Evolutionary conservation across 305 asterid genomes (phyloP).

Genomic region (Fraxinus platypoda): DNA sequence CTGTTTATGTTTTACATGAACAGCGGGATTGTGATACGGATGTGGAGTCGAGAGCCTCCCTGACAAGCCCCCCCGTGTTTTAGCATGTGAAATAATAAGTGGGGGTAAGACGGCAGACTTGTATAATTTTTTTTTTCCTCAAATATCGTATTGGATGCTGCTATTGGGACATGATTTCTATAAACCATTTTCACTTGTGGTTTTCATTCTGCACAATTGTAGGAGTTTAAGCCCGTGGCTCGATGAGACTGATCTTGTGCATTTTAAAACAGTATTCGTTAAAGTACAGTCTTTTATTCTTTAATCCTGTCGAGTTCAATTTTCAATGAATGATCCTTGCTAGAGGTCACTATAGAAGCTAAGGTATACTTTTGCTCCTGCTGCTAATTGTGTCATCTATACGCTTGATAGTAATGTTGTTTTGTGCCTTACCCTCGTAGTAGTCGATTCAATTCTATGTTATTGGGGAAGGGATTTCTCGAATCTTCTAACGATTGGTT

Average conservation of each 20-base stretch:
- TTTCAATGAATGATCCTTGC: neutral
- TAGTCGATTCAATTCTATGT: neutral
- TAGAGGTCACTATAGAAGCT: neutral
- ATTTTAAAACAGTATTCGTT: no score
- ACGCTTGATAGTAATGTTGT: neutral
- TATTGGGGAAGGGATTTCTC: neutral
- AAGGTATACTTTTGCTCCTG: neutral
- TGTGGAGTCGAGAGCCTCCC: conserved; percentile 41
- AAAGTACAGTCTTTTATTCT: neutral
- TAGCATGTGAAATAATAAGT: conserved; percentile 44
- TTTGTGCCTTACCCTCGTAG: neutral
- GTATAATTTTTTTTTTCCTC: conserved; percentile 47
- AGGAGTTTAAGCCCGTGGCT: neutral
- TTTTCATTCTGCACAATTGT: neutral
- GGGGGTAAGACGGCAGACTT: conserved; percentile 37
- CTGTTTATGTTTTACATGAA: conserved; percentile 31
- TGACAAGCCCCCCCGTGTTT: conserved; percentile 37
- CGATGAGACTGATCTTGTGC: neutral
- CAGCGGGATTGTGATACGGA: conserved; percentile 38
- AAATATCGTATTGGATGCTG: conserved; percentile 29
- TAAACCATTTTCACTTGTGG: neutral
- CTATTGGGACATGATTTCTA: neutral
- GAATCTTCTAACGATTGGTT: neutral
- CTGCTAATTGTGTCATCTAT: neutral
- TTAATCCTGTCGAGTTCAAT: neutral